Evolutionary conservation across 257 asterid genomes (phyloP), one percentile per base, ranked within the genome.

Genomic region (Dorcoceras hygrometricum): DNA sequence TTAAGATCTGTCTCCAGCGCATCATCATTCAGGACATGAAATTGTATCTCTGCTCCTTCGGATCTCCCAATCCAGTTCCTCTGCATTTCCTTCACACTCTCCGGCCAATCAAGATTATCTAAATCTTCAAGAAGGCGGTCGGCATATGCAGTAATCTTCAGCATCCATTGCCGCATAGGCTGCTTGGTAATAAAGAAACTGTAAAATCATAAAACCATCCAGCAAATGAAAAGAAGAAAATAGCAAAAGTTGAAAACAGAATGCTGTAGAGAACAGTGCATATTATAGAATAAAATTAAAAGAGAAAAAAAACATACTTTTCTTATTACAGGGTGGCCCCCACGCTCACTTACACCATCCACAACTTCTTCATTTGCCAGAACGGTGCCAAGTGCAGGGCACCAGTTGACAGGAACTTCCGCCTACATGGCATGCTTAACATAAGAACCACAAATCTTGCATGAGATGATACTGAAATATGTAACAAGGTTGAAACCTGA

Each of bases 131-230:
- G 96, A 77, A 90, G 99, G 73, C 95, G 95, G 63, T 94, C 93
- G 56, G 99, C 99, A 82, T 90, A 94, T 59, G 95, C 99, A 81
- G 99, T 94, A 74, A 90, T 90, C 92, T 70, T 88, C 85, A 94
- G 85, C 96, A 94, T 94, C 99, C 99, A 94, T 71, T 94, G 99
- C 85, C 96, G 95, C 99, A 94, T 94, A 76, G 99, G 99, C 99
- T 94, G 96, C 96, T 94, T 86, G 89, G 95, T 80, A 88, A 90
- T 84, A 90, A 88, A 94, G 88, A 94, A 86, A 88, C 93, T 86
- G 97, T 85, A 94, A 86, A 94, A 88, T 88, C 89, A 85, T 86
- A 83, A 84, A 82, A 83, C 89, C 89, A 86, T 86, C 82, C 89
- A 73, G 83, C 55, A 70, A 65, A 78, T 76, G 77, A 73, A 81